Evolutionary conservation across 257 asterid genomes (phyloP), one percentile per base, ranked within the genome.

Genomic region (Capsicum baccatum): DNA sequence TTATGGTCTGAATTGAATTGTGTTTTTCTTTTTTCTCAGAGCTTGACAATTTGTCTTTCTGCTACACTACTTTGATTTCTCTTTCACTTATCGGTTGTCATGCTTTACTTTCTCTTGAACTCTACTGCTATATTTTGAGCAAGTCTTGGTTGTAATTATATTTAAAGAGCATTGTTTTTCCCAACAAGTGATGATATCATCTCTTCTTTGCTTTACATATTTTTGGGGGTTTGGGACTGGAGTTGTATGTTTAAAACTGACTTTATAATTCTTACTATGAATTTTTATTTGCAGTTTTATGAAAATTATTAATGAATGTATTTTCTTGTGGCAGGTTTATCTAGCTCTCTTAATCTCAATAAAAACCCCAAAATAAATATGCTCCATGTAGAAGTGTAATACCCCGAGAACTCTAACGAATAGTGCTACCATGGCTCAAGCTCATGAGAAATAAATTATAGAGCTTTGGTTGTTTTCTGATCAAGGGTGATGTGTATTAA

Each of bases 21-120:
- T 9, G 19, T 62, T 21, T 62, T 62, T 85, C 79, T 82, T 62
- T 62, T 85, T 81, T 82, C 98, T 39, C 42, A 92, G 26, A 26
- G 26, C 89, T 93, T 96, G 96, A 96, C 97, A 2, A 85, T 89
- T 74, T 93, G 85, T 87, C 91, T 79, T 91, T 94, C 90, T 79
- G 78, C 76, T 93, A 97, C 85, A 89, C 93, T n/a, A 92, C 98
- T 83, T 88, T 96, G 79, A 89, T 90, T 83, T 88, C 91, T 88
- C 97, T 96, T 48, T 96, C 99, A 79, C 98, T 96, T 85, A 92
- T 94, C 80, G 98, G 98, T 89, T 96, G 98, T 81, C 98, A 97
- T 88, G 97, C 92, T 86, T 67, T 96, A 85, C 92, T 96, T 71
- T 87, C 90, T 87, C 97, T 96, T 80, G 97, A 92, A 83, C 93